These are phyloP conservation scores for Paramarasmius palmivorus DNA, from an alignment of 1,284 basidiomycete species.

Conservation along the genomic window DNA sequence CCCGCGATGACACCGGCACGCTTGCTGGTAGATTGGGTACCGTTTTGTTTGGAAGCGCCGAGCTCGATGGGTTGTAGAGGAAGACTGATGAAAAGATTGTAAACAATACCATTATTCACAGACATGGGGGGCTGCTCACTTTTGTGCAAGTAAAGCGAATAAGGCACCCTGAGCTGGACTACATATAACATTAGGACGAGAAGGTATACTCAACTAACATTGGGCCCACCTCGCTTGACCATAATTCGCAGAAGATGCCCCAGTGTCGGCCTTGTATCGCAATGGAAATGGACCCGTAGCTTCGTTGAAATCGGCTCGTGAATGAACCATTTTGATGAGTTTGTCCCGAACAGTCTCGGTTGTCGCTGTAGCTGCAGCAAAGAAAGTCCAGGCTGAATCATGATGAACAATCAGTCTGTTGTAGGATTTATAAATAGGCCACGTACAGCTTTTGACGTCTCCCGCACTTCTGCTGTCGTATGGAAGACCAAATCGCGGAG, in stretches of 20 bases:
- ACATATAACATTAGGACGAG: not conserved
- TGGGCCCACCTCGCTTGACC: constrained; percentile 1
- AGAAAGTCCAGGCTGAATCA: constrained; percentile 10
- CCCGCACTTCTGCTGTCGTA: too few relatives aligned
- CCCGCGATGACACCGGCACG: too few relatives aligned
- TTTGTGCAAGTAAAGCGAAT: constrained; percentile 11
- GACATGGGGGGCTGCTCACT: too few relatives aligned
- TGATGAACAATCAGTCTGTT: too few relatives aligned
- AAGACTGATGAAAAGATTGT: too few relatives aligned
- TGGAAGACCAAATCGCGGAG: constrained; percentile 6
- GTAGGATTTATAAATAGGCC: too few relatives aligned
- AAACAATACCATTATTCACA: too few relatives aligned
- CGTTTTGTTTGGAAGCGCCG: too few relatives aligned
- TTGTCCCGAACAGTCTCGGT: constrained; percentile 3
- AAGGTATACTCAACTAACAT: not conserved
- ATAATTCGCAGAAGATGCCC: not conserved
- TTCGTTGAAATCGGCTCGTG: not conserved
- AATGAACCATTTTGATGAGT: constrained; percentile 7
- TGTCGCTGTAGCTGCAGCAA: constrained; percentile 9
- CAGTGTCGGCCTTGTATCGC: not conserved
- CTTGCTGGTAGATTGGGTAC: too few relatives aligned
- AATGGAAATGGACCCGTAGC: not conserved
- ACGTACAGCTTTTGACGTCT: too few relatives aligned
- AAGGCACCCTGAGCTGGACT: constrained; percentile 12
- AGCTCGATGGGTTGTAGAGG: too few relatives aligned